These are phyloP conservation scores for Pseudohalonectria lignicola DNA, from an alignment of 2,329 filamentous ascomycete species.

Conservation along the genomic window DNA sequence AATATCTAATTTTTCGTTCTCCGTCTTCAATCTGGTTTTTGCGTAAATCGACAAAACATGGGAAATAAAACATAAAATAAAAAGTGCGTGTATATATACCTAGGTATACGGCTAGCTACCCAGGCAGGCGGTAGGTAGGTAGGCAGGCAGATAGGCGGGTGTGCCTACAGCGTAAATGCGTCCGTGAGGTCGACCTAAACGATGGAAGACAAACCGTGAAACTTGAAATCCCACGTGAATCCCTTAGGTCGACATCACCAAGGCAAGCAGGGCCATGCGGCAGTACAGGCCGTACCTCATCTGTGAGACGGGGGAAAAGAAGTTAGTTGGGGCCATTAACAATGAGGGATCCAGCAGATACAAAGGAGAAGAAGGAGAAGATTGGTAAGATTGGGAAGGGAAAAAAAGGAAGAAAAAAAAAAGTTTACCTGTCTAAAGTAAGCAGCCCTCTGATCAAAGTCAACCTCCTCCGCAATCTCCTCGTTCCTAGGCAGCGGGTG, in stretches of 20 bases:
- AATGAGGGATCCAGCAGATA: conserved; percentile 2
- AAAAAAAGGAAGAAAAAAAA: not conserved
- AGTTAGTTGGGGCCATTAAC: no score
- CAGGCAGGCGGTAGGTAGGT: no score
- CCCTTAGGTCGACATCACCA: conserved; percentile 67
- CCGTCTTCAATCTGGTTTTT: not conserved
- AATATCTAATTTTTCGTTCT: no score
- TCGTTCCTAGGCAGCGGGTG: conserved; percentile 90
- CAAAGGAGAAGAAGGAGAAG: not conserved
- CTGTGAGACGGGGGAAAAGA: conserved; percentile 35
- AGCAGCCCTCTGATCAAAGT: conserved; percentile 91
- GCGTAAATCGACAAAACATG: not conserved
- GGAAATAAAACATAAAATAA: conserved; percentile 1
- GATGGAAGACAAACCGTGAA: no score
- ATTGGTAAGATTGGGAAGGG: no score
- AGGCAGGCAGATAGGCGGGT: no score
- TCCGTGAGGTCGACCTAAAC: no score
- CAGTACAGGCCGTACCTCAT: conserved; percentile 98
- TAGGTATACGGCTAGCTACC: no score
- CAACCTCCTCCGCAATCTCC: conserved; percentile 90
- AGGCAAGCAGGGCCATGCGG: conserved; percentile 90
- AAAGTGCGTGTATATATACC: no score
- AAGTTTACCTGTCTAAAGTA: conserved; percentile 96
- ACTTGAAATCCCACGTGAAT: no score
- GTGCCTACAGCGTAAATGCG: no score